phyloP scores from a whole-genome alignment of 2,329 filamentous ascomycete genomes.

The Aschersonia sp. region DNA sequence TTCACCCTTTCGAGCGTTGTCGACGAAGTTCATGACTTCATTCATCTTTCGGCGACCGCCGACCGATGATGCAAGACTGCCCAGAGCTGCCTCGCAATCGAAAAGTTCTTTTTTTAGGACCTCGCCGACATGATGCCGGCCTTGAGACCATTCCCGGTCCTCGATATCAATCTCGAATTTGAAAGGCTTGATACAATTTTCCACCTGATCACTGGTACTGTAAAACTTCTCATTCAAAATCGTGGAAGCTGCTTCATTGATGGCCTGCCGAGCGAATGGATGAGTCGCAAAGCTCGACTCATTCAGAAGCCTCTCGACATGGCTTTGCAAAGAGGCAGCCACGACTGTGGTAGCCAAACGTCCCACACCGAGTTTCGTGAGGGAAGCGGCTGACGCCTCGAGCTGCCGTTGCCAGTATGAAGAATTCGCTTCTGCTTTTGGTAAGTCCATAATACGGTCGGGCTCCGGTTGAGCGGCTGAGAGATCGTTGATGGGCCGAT shows the following conservation, averaged over 20 bases:
- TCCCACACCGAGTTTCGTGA: conserved; percentile 91
- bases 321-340: conserved; percentile 70
- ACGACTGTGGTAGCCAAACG: conserved; percentile 86
- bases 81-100: conserved; percentile 68
- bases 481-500: conserved; percentile 84
- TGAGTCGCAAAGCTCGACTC: conserved; percentile 79
- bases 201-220: conserved; percentile 92
- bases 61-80: conserved; percentile 59
- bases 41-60: conserved; percentile 73
- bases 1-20: conserved; percentile 77
- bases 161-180: conserved; percentile 97
- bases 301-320: conserved; percentile 65
- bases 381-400: conserved; percentile 75
- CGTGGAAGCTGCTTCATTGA: conserved; percentile 74
- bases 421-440: conserved; percentile 73
- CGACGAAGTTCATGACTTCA: conserved; percentile 84
- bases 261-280: conserved; percentile 85
- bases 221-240: conserved; percentile 93
- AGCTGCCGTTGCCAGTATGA: conserved; percentile 90
- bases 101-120: conserved; percentile 79
- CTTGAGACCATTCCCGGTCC: conserved; percentile 74
- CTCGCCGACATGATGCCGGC: conserved; percentile 65
- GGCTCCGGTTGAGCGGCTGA: conserved; percentile 48
- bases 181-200: conserved; percentile 98
- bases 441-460: conserved; percentile 62